Percentiles rank a stretch among this genome's conserved stretches.
phyloP scores from a whole-genome alignment of 768 basidiomycete genomes.

The Suillus decipiens region DNA sequence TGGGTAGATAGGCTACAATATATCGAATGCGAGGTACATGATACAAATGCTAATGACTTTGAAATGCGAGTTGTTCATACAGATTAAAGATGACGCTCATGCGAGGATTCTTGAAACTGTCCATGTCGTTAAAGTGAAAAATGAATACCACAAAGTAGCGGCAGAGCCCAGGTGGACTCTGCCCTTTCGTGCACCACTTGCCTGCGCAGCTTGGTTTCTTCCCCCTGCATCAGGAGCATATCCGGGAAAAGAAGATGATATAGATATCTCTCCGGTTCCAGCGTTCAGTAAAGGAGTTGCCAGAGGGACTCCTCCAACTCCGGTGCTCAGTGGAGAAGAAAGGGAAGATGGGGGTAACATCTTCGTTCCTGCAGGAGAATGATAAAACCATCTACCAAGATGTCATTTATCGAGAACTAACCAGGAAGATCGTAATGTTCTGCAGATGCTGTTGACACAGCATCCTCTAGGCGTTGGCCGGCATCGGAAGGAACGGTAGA shows the following conservation, averaged over 20 bases:
- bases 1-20: constrained; percentile 1
- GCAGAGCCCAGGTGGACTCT: constrained; percentile 11
- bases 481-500: constrained; percentile 69
- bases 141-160: constrained; percentile 19
- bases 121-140: constrained; percentile 23
- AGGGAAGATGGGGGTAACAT: constrained; percentile 43
- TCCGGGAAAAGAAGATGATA: constrained; percentile 18
- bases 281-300: constrained; percentile 27
- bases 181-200: constrained; percentile 20
- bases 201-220: constrained; percentile 4
- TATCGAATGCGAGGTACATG: constrained; percentile 2
- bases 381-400: background rate
- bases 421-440: constrained; percentile 31
- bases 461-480: constrained; percentile 36
- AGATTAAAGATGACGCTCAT: constrained; percentile 8
- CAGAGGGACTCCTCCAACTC: constrained; percentile 32
- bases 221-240: constrained; percentile 1
- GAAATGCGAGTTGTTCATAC: background rate
- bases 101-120: constrained; percentile 17
- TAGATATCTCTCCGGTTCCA: constrained; percentile 28
- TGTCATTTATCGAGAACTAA: constrained; percentile 14
- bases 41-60: background rate
- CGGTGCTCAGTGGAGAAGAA: constrained; percentile 23
- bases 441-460: constrained; percentile 37
- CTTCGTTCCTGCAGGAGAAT: constrained; percentile 35